phyloP scores from a whole-genome alignment of 768 basidiomycete genomes.

The Rickenella mellea region DNA sequence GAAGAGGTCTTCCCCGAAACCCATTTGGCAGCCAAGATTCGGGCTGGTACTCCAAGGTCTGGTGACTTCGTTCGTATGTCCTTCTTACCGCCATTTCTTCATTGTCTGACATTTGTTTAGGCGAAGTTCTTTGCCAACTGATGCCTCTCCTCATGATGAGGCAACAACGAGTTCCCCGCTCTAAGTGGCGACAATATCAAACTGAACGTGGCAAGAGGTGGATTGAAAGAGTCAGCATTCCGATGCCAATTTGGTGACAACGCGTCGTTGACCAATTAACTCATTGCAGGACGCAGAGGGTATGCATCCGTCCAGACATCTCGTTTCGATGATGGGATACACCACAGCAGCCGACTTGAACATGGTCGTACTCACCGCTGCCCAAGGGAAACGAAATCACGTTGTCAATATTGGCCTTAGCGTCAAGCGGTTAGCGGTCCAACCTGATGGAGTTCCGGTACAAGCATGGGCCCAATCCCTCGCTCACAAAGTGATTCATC shows the following conservation, averaged over 20 bases:
- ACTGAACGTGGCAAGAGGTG: constrained; percentile 58
- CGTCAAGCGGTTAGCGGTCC: constrained; percentile 55
- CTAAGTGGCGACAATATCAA: constrained; percentile 63
- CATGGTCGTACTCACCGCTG: constrained; percentile 78
- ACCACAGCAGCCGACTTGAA: constrained; percentile 61
- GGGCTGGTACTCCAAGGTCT: constrained; percentile 45
- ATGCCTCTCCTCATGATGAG: constrained; percentile 81
- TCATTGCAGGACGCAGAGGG: constrained; percentile 39
- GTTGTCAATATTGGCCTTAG: constrained; percentile 81
- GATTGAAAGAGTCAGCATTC: constrained; percentile 62
- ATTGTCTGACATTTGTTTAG: constrained; percentile 24
- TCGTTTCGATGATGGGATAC: constrained; percentile 74
- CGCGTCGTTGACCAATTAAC: constrained; percentile 1
- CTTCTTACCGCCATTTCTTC: neutral
- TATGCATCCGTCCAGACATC: constrained; percentile 53
- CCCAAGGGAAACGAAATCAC: constrained; percentile 63
- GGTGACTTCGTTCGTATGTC: constrained; percentile 38
- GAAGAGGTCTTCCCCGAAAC: constrained; percentile 47
- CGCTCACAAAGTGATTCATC: constrained; percentile 57
- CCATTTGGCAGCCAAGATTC: constrained; percentile 26
- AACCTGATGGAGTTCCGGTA: constrained; percentile 50
- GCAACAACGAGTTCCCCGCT: constrained; percentile 66
- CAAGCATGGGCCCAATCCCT: constrained; percentile 61
- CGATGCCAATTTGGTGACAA: too few species aligned
- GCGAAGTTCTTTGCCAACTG: constrained; percentile 62